Evolutionary conservation across 2,329 filamentous ascomycete genomes (phyloP), one percentile per base, ranked within the genome.

Genomic region (Monilinia aucupariae): DNA sequence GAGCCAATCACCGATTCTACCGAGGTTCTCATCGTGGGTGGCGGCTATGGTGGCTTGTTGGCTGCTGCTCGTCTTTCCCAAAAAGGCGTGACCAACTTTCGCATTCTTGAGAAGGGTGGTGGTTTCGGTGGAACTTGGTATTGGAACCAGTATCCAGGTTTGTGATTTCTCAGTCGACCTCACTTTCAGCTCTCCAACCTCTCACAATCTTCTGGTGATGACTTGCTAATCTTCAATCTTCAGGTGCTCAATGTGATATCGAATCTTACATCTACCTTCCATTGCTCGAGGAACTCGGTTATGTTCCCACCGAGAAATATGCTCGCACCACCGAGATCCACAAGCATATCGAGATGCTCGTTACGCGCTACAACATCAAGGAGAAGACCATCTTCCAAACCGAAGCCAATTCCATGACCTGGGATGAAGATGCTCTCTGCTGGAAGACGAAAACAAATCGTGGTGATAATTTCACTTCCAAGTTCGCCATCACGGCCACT

Each of bases 261-360:
- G 61, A 62, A 59, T 62, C 61, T 10, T 62, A 62, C n/a, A 62
- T 62, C 10, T 62, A 62, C 34, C 53, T 62, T 39, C 61, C 61
- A 1, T 48, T 62, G 27, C 61, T 62, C 6, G 61, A 62, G 32
- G 61, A 62, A 17, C 52, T 59, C 25, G 61, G 53, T n/a, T 62
- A 62, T 17, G 84, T 61, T 74, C 81, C 4, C 76, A 80, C 66
- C 85, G 84, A 83, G 80, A 56, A 62, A 27, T 86, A 84, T 68
- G 81, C 84, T 0, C 80, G 81, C 0, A 83, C 86, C 67, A 81
- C 85, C 69, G 84, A 86, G 69, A 83, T 86, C 25, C 75, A 80
- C 73, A 74, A 75, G 22, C 85, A 86, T 66, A 76, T 86, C 2
- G 76, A 79, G 53, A 72, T 74, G 1, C 74, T 84, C 15, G 82